Conservation (phyloP, 257 asterid species). For the Solanum pinnatisectum region DNA sequence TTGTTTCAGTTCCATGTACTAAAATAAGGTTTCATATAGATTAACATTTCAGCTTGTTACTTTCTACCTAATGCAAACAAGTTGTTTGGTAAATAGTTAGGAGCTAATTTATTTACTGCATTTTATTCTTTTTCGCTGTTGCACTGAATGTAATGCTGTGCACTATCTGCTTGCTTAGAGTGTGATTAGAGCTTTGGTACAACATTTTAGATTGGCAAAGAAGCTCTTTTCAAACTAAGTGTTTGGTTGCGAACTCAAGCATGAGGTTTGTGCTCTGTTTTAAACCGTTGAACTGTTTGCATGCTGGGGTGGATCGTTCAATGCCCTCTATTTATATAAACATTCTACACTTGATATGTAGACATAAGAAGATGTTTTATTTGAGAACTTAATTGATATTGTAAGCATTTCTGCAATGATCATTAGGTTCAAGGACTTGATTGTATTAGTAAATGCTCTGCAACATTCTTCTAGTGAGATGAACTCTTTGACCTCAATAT, state of each 20-base stretch:
- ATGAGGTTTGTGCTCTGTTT: not conserved
- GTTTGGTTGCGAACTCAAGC: not conserved
- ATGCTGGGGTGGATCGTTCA: not conserved
- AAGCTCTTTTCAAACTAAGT: not conserved
- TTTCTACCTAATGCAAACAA: not conserved
- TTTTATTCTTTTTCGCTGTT: not conserved
- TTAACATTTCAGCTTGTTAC: not conserved
- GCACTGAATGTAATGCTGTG: not conserved
- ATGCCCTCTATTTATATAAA: not conserved
- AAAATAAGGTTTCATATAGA: not conserved
- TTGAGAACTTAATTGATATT: not conserved
- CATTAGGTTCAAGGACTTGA: not conserved
- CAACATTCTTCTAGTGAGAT: not conserved
- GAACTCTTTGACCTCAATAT: not conserved
- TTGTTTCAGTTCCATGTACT: not conserved
- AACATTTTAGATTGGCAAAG: not conserved
- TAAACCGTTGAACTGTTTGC: not conserved
- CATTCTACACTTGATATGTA: no score
- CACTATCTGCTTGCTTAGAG: not conserved
- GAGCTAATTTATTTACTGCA: not conserved
- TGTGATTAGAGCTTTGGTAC: not conserved
- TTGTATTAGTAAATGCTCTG: not conserved
- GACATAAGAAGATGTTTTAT: not conserved
- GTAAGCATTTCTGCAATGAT: not conserved
- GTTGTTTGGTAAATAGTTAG: not conserved